Percentiles rank a stretch among this genome's conserved stretches.
Evolutionary conservation across 352 stramenopile species (phyloP).

Genomic region (Pythium brachiatum): DNA sequence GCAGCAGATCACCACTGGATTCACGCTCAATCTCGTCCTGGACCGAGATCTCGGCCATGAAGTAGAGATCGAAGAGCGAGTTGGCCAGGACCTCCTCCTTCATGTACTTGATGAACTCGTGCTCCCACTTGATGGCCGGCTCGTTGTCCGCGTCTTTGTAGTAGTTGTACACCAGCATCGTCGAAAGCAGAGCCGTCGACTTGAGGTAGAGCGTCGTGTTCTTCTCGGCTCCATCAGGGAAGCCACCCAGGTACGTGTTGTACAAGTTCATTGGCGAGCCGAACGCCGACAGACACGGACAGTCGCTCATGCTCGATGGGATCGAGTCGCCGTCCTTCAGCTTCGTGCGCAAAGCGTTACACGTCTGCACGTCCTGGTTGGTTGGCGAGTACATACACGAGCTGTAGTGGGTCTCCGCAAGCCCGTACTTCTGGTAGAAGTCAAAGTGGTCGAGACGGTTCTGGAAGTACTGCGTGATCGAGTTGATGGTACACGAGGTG

Average conservation of each 20-base stretch:
- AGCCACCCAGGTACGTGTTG: constrained; percentile 53
- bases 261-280: constrained; percentile 54
- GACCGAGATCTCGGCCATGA: constrained; percentile 55
- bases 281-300: constrained; percentile 61
- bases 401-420: constrained; percentile 42
- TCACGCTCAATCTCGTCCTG: constrained; percentile 58
- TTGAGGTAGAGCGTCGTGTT: constrained; percentile 38
- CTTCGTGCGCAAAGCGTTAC: constrained; percentile 33
- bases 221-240: constrained; percentile 24
- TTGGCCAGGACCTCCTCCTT: constrained; percentile 46
- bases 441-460: constrained; percentile 58
- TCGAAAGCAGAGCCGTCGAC: constrained; percentile 45
- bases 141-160: constrained; percentile 38
- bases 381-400: constrained; percentile 42
- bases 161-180: constrained; percentile 50
- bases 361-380: constrained; percentile 46
- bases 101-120: constrained; percentile 57
- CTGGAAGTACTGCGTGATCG: constrained; percentile 71
- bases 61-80: constrained; percentile 59
- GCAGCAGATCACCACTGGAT: constrained; percentile 46
- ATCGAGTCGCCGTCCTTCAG: constrained; percentile 31
- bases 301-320: constrained; percentile 58
- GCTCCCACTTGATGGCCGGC: constrained; percentile 64
- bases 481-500: constrained; percentile 47
- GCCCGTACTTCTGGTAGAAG: constrained; percentile 44